Evolutionary conservation across 2,329 filamentous ascomycete species (phyloP).

Genomic region (Nannizzia gypsea): DNA sequence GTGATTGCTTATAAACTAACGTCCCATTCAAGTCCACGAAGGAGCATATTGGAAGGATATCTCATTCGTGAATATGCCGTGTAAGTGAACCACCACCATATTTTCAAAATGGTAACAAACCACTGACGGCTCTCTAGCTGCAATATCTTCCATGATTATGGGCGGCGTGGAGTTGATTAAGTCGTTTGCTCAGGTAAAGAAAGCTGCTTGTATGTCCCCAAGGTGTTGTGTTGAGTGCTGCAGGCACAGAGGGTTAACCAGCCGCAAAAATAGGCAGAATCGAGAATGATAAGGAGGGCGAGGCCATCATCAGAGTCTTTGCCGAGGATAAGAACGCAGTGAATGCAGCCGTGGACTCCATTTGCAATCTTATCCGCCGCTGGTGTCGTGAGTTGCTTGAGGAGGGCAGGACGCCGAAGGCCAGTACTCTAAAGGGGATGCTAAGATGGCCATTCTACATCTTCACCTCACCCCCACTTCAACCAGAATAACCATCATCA

Average conservation of each 20-base stretch:
- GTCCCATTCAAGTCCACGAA: constrained; percentile 8
- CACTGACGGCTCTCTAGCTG: neutral
- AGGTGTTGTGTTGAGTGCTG: too few species aligned
- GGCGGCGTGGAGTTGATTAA: constrained; percentile 1
- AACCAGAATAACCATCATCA: too few species aligned
- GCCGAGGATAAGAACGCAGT: neutral
- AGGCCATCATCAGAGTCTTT: constrained; percentile 6
- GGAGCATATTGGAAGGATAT: constrained; percentile 13
- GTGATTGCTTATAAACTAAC: neutral
- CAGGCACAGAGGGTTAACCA: neutral
- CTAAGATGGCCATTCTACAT: neutral
- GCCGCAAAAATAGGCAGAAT: constrained; percentile 5
- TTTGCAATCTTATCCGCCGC: constrained; percentile 3
- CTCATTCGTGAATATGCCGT: constrained; percentile 8
- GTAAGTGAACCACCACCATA: constrained; percentile 4
- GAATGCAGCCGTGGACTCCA: neutral
- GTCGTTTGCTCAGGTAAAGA: constrained; percentile 1
- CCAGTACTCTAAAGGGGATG: neutral
- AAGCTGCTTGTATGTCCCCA: neutral
- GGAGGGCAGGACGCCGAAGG: neutral
- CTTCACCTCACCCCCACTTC: too few species aligned
- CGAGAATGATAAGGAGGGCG: neutral
- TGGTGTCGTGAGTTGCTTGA: constrained; percentile 5
- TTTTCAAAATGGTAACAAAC: neutral
- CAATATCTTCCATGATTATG: constrained; percentile 3